Base-by-base conservation (phyloP, 768 basidiomycete genomes). In the Tylopilus rubrobrunneus region DNA sequence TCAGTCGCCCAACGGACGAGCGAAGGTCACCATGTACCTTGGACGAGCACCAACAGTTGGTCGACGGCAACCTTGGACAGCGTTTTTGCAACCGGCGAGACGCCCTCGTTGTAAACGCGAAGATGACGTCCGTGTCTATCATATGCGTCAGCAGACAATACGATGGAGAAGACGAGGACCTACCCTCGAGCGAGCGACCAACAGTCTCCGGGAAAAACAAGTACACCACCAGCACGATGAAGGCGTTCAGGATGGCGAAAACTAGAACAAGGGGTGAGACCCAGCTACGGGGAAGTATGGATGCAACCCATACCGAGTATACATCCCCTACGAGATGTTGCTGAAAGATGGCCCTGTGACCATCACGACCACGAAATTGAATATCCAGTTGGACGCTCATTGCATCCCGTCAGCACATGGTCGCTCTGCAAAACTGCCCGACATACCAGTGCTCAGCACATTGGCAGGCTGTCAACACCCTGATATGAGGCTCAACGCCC, bases 21-120 rank as follows among this genome's bases (percentile, higher is more conserved):
- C 31, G 17, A 5, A 1, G 62, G 14, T n/a, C 37, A 37, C 14
- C 77, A 31, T 59, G 40, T 57, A 94, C 93, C 94, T 75, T 81
- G 77, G 5, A 83, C 78, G 42, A 97, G 76, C 39, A 84, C 81
- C 21, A 83, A 64, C 28, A 97, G 72, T 59, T 89, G 83, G 40
- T 88, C 87, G 14, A 88, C 78, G 23, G 91, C 83, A 11, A 79
- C 67, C 55, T 76, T 74, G 14, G 90, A 86, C n/a, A 97, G 66
- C 7, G 89, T 88, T 62, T 92, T 84, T 10, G 75, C 60, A 1
- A 29, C 21, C 6, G 76, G 64, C 8, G 76, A 78, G 23, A 78
- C 75, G 19, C 72, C 72, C 53, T 77, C 74, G 41, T 70, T 71
- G 56, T 76, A 25, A 78, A 59, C 2, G 76, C 77, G 59, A 78